Evolutionary conservation across 2,329 filamentous ascomycete genomes (phyloP).

Genomic region (Colletotrichum brevisporum): DNA sequence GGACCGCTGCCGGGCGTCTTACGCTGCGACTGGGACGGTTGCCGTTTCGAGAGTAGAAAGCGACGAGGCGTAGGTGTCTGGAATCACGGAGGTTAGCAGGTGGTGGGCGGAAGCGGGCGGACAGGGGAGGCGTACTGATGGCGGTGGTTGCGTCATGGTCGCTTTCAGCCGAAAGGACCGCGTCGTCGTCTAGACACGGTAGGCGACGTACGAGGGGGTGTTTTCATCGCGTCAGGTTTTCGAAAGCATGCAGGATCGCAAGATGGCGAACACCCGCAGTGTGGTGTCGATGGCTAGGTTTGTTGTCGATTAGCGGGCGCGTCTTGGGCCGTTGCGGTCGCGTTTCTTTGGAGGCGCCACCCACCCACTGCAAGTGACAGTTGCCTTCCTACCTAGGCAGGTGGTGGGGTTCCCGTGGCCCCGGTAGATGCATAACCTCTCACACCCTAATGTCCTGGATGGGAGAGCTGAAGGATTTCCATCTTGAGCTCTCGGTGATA

Average conservation of each 20-base stretch:
- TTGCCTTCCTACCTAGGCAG: too few species aligned
- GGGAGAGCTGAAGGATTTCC: too few species aligned
- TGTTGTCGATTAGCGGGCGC: background rate
- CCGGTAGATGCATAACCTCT: too few species aligned
- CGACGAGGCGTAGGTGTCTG: conserved; percentile 57
- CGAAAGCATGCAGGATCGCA: background rate
- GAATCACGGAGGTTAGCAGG: background rate
- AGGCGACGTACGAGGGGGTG: background rate
- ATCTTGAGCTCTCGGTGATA: too few species aligned
- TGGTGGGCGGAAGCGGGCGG: background rate
- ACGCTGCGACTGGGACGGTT: conserved; percentile 49
- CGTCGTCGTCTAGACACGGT: conserved; percentile 21
- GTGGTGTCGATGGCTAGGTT: too few species aligned
- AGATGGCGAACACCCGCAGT: too few species aligned
- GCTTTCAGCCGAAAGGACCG: conserved; percentile 33
- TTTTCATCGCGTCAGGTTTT: conserved; percentile 18
- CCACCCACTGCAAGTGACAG: too few species aligned
- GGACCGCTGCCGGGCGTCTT: conserved; percentile 45
- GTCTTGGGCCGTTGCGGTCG: background rate
- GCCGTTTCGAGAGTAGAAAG: conserved; percentile 54
- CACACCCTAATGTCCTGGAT: too few species aligned
- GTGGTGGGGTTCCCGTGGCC: too few species aligned
- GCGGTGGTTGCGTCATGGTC: conserved; percentile 39
- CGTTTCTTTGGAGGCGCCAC: background rate
- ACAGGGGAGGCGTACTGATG: conserved; percentile 15